These are phyloP conservation scores for Mallotus nudiflorus DNA, from an alignment of 345 rosid species.

Conservation along the genomic window DNA sequence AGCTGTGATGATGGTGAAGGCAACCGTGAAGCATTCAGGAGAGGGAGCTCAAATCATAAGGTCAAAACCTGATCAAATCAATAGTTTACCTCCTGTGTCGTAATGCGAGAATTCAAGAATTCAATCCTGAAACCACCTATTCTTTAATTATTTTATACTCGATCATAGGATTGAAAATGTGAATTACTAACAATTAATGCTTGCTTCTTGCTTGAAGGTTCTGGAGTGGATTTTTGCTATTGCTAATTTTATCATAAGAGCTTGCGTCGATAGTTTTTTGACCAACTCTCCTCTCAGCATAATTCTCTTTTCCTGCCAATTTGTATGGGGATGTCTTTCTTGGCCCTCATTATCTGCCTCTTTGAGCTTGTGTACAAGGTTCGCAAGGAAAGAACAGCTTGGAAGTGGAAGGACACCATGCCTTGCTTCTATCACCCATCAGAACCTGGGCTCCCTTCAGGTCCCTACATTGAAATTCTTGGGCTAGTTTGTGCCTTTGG, in stretches of 20 bases:
- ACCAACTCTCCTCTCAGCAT: no score
- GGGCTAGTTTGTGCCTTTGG: slow-evolving; percentile 2
- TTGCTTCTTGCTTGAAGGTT: no score
- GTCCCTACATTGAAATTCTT: not conserved
- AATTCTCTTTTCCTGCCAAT: not conserved
- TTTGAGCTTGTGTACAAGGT: not conserved
- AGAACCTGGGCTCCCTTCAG: not conserved
- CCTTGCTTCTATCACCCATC: slow-evolving; percentile 12
- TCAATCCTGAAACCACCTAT: no score
- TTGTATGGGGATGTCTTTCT: slow-evolving; percentile 4
- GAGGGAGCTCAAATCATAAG: no score
- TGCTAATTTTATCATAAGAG: not conserved
- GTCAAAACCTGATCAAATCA: no score
- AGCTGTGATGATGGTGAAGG: no score
- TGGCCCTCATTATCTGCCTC: slow-evolving; percentile 3
- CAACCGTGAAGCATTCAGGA: no score
- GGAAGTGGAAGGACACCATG: not conserved
- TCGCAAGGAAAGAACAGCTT: not conserved
- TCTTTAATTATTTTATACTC: no score
- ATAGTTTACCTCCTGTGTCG: no score
- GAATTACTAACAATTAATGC: no score
- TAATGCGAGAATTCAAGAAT: no score
- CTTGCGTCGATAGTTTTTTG: not conserved
- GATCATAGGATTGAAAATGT: no score
- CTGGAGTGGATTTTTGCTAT: not conserved